These are phyloP conservation scores for Mycena metata DNA, from an alignment of 768 basidiomycete genomes.

Conservation along the genomic window DNA sequence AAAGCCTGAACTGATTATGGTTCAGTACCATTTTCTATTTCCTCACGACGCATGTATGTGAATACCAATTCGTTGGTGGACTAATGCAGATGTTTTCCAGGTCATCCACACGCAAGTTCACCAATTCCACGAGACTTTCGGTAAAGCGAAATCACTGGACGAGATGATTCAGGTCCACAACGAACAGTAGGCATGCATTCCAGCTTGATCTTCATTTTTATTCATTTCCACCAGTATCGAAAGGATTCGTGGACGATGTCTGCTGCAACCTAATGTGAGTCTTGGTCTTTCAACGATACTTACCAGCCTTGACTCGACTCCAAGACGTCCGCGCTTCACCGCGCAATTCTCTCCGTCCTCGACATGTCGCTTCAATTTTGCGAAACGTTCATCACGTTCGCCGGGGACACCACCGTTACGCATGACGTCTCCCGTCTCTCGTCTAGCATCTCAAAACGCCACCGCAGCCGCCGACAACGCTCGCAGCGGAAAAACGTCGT, in stretches of 20 bases:
- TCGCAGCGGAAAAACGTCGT: slow-evolving; percentile 70
- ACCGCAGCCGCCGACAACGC: slow-evolving; percentile 73
- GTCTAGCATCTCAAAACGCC: slow-evolving; percentile 66
- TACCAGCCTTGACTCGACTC: not conserved
- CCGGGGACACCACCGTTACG: slow-evolving; percentile 70
- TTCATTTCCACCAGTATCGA: slow-evolving; percentile 61
- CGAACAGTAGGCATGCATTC: slow-evolving; percentile 67
- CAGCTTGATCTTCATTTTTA: not conserved
- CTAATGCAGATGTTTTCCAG: slow-evolving; percentile 48
- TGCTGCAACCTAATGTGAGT: slow-evolving; percentile 72
- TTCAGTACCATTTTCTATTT: slow-evolving; percentile 76
- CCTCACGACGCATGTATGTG: slow-evolving; percentile 76
- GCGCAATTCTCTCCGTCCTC: slow-evolving; percentile 75
- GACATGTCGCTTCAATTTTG: slow-evolving; percentile 83
- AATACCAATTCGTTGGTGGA: no score
- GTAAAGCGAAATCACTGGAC: slow-evolving; percentile 73
- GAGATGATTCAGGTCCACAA: slow-evolving; percentile 81
- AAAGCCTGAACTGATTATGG: slow-evolving; percentile 15
- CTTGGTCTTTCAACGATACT: not conserved
- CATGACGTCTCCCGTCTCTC: slow-evolving; percentile 69
- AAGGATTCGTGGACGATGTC: slow-evolving; percentile 70
- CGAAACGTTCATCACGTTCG: slow-evolving; percentile 70
- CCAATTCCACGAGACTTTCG: slow-evolving; percentile 70
- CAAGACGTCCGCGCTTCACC: slow-evolving; percentile 75
- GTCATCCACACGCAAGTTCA: slow-evolving; percentile 76